Evolutionary conservation across 148 eudicot genomes (phyloP), one percentile per base, ranked within the genome.

Genomic region (Heliosperma pusillum): DNA sequence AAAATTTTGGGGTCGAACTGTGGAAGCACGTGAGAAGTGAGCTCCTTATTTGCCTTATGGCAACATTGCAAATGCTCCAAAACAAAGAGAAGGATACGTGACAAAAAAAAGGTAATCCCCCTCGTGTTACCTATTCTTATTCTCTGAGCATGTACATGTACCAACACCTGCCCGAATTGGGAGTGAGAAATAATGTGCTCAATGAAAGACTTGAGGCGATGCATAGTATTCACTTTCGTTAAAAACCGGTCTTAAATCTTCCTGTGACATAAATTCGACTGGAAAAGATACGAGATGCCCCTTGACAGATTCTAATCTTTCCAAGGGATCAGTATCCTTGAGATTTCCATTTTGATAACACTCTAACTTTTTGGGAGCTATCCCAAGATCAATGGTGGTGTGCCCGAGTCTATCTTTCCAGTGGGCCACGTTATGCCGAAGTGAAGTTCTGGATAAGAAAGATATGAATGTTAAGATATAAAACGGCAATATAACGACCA

Each of bases 271-370:
- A 63, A 92, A 95, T 25, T 92, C 96, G 83, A 92, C 82, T 66
- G 99, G 97, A 80, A 90, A 95, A 62, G 94, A 89, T 70, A 95
- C 99, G 29, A 95, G 94, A 88, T 95, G 96, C 29, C 99, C 99
- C 82, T 89, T 95, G 58, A 95, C 82, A 1, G 92, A 76, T 76
- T 86, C 72, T 70, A 95, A 81, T 83, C 91, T 92, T 26, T 90
- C 97, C 89, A 89, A 77, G 20, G 99, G 94, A 80, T 92, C 91
- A 24, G 91, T 85, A 71, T 80, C 87, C 76, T 78, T 80, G 61
- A 90, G 70, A 59, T 83, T 85, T 74, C 99, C 97, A 77, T 90
- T 91, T 65, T 89, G 89, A 84, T 90, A 92, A 21, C 86, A 82
- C 83, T 92, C 99, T 17, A 95, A 84, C 84, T 88, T 90, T 70